A percentile compares a stretch with the other conserved stretches of the same genome.
Evolutionary conservation across 495 filamentous ascomycete genomes (phyloP).

Genomic region (Penicillium flavigenum): DNA sequence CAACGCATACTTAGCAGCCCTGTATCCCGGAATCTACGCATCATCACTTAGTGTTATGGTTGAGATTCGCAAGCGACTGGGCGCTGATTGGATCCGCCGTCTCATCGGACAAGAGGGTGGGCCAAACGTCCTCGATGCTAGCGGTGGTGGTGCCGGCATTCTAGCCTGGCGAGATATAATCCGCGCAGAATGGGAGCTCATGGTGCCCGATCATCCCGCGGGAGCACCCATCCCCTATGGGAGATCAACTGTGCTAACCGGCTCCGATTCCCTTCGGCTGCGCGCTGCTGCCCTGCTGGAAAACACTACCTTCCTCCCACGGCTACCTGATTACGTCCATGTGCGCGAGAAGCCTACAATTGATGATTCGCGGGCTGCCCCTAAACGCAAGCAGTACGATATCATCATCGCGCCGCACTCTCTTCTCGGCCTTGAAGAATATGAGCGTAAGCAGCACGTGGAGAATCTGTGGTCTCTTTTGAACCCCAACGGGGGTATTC

Average conservation of each 20-base stretch:
- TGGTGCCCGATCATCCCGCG: constrained; percentile 48
- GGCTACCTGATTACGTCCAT: constrained; percentile 88
- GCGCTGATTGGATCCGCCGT: constrained; percentile 70
- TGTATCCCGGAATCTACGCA: constrained; percentile 81
- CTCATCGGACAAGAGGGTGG: constrained; percentile 67
- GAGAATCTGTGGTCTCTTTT: constrained; percentile 88
- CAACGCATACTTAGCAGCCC: constrained; percentile 75
- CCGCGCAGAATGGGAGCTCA: constrained; percentile 71
- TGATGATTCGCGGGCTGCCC: constrained; percentile 43
- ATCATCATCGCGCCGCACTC: constrained; percentile 86
- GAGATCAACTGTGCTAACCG: constrained; percentile 61
- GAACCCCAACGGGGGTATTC: constrained; percentile 77
- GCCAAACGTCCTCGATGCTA: constrained; percentile 80
- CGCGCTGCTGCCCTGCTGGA: constrained; percentile 75
- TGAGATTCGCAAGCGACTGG: constrained; percentile 83
- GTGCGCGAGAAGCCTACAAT: constrained; percentile 46
- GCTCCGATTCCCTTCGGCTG: constrained; percentile 65
- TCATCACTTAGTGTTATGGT: constrained; percentile 69
- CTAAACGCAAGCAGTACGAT: constrained; percentile 76
- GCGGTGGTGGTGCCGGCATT: constrained; percentile 78
- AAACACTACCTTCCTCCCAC: constrained; percentile 88
- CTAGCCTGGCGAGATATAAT: constrained; percentile 83
- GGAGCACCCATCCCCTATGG: constrained; percentile 50
- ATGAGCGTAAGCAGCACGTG: constrained; percentile 69
- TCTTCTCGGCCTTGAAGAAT: constrained; percentile 67